Evolutionary conservation across 768 basidiomycete species (phyloP).

Genomic region (Trametes villosa): DNA sequence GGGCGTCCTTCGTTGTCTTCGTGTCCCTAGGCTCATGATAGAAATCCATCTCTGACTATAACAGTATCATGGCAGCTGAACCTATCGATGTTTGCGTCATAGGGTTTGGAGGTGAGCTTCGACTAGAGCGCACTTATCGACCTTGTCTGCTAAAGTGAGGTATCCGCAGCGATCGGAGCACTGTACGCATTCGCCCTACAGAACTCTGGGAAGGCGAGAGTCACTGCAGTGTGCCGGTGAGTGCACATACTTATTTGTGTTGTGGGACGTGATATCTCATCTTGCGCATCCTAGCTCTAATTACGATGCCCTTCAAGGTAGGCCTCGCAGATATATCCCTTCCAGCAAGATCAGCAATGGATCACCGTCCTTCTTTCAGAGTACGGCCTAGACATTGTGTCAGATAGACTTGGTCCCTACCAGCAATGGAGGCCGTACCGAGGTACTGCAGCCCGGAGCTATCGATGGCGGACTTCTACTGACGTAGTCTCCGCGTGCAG

Average conservation of each 20-base stretch:
- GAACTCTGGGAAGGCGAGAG: conserved; percentile 27
- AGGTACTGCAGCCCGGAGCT: conserved; percentile 14
- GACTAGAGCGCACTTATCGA: not conserved
- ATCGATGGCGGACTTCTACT: not conserved
- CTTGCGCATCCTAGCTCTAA: conserved; percentile 25
- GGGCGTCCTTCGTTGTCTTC: too few species aligned
- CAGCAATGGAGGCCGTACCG: conserved; percentile 29
- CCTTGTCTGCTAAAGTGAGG: not conserved
- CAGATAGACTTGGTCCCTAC: conserved; percentile 25
- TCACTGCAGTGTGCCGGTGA: conserved; percentile 40
- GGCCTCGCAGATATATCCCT: not conserved
- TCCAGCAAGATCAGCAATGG: not conserved
- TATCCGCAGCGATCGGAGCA: conserved; percentile 34
- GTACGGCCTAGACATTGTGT: conserved; percentile 29
- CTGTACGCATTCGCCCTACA: conserved; percentile 36
- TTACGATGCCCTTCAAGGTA: conserved; percentile 25
- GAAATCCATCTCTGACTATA: too few species aligned
- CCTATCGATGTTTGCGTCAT: conserved; percentile 19
- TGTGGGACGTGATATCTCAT: not conserved
- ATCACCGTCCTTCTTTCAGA: conserved; percentile 14
- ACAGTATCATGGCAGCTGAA: not conserved
- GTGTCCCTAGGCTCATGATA: too few species aligned
- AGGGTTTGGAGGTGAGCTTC: conserved; percentile 30
- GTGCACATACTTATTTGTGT: not conserved
- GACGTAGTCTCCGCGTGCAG: conserved; percentile 15